These are phyloP conservation scores for Decorospora gaudefroyi DNA, from an alignment of 2,329 filamentous ascomycete species.

Conservation along the genomic window DNA sequence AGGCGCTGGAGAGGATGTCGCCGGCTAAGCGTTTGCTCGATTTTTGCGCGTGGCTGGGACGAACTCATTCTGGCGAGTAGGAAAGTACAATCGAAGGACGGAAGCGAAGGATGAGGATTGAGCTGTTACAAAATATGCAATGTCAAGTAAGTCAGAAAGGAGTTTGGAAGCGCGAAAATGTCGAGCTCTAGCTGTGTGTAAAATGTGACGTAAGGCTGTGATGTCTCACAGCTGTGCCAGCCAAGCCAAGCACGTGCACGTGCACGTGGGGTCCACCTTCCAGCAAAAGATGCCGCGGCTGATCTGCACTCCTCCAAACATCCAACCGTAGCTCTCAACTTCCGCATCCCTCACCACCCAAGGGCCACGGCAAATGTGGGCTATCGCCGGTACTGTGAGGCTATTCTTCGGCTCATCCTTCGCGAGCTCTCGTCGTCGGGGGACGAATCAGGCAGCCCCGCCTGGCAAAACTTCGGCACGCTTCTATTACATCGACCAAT, in stretches of 20 bases:
- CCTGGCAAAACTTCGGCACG: slow-evolving; percentile 27
- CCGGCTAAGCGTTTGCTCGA: slow-evolving; percentile 35
- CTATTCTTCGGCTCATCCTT: slow-evolving; percentile 14
- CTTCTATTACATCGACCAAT: slow-evolving; percentile 17
- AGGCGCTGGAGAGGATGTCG: slow-evolving; percentile 69
- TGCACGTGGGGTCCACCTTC: slow-evolving; percentile 22
- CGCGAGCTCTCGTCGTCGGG: slow-evolving; percentile 1
- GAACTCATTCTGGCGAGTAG: slow-evolving; percentile 10
- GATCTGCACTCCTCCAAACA: no score
- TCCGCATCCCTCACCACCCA: no score
- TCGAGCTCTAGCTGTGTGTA: not conserved
- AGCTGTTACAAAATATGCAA: not conserved
- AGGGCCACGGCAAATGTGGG: no score
- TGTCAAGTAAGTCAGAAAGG: not conserved
- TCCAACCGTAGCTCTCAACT: no score
- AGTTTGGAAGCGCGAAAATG: not conserved
- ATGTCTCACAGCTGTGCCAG: slow-evolving; percentile 1
- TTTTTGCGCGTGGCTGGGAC: not conserved
- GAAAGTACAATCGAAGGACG: not conserved
- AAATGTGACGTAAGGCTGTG: slow-evolving; percentile 18
- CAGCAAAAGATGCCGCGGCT: no score
- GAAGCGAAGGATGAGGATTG: not conserved
- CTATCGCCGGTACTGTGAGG: not conserved
- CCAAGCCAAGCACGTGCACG: no score
- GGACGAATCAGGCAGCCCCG: slow-evolving; percentile 14